These are phyloP conservation scores for Angophora floribunda DNA, from an alignment of 345 rosid species.

Conservation along the genomic window DNA sequence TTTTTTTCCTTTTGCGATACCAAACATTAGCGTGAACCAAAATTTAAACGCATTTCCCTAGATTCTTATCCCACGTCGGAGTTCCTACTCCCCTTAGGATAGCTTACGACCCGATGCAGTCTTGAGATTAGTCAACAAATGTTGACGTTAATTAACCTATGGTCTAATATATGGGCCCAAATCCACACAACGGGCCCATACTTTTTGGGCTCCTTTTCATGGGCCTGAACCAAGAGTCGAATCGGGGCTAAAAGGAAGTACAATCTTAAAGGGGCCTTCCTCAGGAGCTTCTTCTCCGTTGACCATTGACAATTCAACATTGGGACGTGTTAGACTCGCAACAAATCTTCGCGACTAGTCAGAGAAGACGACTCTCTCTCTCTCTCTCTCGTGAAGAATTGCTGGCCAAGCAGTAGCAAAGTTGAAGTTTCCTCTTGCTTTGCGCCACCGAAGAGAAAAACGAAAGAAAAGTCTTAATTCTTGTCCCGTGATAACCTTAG, in stretches of 20 bases:
- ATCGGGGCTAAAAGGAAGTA: neutral
- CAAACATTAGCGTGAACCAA: neutral
- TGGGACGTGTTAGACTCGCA: neutral
- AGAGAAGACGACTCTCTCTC: neutral
- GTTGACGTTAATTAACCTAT: neutral
- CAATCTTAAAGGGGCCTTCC: neutral
- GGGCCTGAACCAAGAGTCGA: neutral
- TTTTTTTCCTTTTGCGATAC: neutral
- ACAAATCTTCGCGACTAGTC: neutral
- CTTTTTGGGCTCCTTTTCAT: neutral
- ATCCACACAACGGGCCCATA: neutral
- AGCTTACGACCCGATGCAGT: neutral
- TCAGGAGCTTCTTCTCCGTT: neutral
- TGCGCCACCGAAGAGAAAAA: neutral
- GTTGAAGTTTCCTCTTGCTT: neutral
- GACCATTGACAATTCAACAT: neutral
- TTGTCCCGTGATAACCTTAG: fast-evolving
- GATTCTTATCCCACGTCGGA: neutral
- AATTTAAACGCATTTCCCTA: neutral
- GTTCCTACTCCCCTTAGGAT: neutral
- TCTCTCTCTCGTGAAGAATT: neutral
- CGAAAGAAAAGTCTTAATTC: neutral
- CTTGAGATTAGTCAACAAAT: neutral
- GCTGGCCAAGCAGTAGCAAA: neutral
- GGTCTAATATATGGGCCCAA: neutral